phyloP scores from a whole-genome alignment of 495 filamentous ascomycete species.

The Daldinia concentrica region DNA sequence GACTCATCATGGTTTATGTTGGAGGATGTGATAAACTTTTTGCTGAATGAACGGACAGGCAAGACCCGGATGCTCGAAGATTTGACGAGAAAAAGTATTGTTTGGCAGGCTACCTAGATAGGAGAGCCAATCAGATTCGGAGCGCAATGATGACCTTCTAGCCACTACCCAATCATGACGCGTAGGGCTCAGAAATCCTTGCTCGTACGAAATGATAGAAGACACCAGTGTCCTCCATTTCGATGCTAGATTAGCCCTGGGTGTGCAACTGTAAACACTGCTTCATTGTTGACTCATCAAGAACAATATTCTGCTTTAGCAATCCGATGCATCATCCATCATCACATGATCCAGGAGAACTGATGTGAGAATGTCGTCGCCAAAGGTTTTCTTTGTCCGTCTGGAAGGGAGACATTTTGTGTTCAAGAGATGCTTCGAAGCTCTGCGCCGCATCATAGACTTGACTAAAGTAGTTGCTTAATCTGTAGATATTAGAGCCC shows the following conservation, averaged over 20 bases:
- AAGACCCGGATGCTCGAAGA: constrained; percentile 30
- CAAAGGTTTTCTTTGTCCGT: constrained; percentile 26
- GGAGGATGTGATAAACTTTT: constrained; percentile 8
- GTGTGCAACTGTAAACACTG: constrained; percentile 16
- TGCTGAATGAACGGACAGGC: constrained; percentile 19
- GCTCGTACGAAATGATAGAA: constrained; percentile 46
- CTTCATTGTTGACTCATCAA: constrained; percentile 42
- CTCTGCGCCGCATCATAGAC: constrained; percentile 6
- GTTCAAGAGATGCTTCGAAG: constrained; percentile 1
- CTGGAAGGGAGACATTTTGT: constrained; percentile 7
- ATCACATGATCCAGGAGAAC: constrained; percentile 36
- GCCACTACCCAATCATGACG: constrained; percentile 46
- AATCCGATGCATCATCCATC: constrained; percentile 29
- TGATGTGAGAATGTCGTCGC: constrained; percentile 38
- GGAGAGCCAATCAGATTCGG: constrained; percentile 42
- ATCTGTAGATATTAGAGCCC: background rate
- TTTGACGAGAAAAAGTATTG: constrained; percentile 32
- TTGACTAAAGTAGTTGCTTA: background rate
- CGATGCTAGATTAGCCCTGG: constrained; percentile 9
- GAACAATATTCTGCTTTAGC: constrained; percentile 17
- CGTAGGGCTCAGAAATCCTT: constrained; percentile 37
- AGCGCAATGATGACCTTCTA: constrained; percentile 44
- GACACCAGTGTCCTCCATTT: constrained; percentile 30
- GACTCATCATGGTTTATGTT: background rate
- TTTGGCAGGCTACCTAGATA: constrained; percentile 32